phyloP scores from a whole-genome alignment of 2,329 filamentous ascomycete genomes.

The Biscogniauxia sp. region DNA sequence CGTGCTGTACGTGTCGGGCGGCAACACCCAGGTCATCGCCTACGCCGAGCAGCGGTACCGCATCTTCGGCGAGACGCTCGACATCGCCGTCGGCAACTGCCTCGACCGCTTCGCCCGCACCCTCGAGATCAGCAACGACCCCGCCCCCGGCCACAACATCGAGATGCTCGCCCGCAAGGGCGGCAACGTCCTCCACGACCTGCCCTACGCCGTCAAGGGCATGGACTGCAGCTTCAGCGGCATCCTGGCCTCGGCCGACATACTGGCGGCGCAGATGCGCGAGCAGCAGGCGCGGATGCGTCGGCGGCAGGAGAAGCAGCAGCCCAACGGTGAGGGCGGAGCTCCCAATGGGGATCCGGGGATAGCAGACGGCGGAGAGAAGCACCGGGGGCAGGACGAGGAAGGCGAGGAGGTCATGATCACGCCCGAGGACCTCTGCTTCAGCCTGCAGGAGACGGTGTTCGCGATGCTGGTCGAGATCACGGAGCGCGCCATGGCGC shows the following conservation, averaged over 20 bases:
- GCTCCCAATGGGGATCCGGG: not conserved
- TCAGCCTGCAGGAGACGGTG: slow-evolving; percentile 91
- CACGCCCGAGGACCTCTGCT: slow-evolving; percentile 84
- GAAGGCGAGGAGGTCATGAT: slow-evolving; percentile 56
- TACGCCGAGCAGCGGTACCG: slow-evolving; percentile 93
- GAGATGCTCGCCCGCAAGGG: slow-evolving; percentile 83
- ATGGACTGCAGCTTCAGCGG: slow-evolving; percentile 98
- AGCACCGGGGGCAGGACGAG: slow-evolving; percentile 1
- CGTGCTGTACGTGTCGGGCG: slow-evolving; percentile 91
- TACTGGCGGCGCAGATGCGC: slow-evolving; percentile 68
- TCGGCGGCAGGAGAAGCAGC: not conserved
- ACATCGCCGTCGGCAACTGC: slow-evolving; percentile 97
- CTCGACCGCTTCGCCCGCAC: slow-evolving; percentile 94
- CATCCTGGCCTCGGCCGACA: slow-evolving; percentile 80
- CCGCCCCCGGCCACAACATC: slow-evolving; percentile 96
- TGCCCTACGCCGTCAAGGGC: slow-evolving; percentile 95
- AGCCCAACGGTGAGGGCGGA: not conserved
- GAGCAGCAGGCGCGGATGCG: slow-evolving; percentile 29
- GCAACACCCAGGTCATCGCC: slow-evolving; percentile 97
- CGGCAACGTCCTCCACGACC: slow-evolving; percentile 68
- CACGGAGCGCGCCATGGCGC: slow-evolving; percentile 96
- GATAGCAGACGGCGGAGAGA: not conserved
- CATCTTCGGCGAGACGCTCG: slow-evolving; percentile 96
- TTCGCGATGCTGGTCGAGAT: slow-evolving; percentile 98
- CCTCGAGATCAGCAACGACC: slow-evolving; percentile 88